A percentile compares a stretch with the other conserved stretches of the same genome.
Conservation (phyloP, 805 yeast genomes). For the Candida xiaguanensis region DNA sequence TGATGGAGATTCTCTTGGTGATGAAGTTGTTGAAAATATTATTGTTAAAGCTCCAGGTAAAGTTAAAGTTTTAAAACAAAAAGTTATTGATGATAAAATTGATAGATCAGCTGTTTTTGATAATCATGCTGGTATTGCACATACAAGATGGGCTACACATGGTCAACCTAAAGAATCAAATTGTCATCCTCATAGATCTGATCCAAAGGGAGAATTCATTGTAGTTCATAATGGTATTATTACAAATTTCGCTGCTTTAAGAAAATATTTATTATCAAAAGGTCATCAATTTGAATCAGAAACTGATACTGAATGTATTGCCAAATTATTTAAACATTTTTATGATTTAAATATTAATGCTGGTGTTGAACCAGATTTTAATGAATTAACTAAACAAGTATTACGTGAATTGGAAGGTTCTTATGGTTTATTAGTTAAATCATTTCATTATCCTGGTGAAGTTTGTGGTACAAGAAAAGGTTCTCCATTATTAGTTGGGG, state of each 20-base stretch:
- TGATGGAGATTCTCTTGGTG: constrained; percentile 53
- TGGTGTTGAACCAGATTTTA: constrained; percentile 80
- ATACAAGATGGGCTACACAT: constrained; percentile 99
- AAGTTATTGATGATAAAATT: constrained; percentile 49
- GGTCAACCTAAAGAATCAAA: constrained; percentile 84
- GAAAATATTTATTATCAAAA: constrained; percentile 72
- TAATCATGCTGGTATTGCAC: constrained; percentile 95
- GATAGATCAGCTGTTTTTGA: constrained; percentile 64
- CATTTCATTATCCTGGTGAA: constrained; percentile 91
- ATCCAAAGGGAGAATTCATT: constrained; percentile 74
- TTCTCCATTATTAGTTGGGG: constrained; percentile 95
- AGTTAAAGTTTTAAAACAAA: constrained; percentile 73
- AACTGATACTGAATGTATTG: constrained; percentile 97
- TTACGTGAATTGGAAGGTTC: constrained; percentile 94
- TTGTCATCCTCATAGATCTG: constrained; percentile 97
- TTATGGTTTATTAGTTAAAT: constrained; percentile 90
- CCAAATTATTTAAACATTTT: constrained; percentile 87
- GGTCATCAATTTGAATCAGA: constrained; percentile 86
- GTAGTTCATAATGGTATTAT: constrained; percentile 98
- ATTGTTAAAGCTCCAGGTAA: constrained; percentile 88
- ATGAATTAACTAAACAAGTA: constrained; percentile 88
- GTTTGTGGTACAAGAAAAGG: constrained; percentile 97
- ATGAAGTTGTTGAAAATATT: constrained; percentile 57
- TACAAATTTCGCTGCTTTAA: constrained; percentile 90
- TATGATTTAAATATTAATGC: constrained; percentile 73